Base-by-base conservation (phyloP, 805 yeast genomes). In the Candida quercuum region DNA sequence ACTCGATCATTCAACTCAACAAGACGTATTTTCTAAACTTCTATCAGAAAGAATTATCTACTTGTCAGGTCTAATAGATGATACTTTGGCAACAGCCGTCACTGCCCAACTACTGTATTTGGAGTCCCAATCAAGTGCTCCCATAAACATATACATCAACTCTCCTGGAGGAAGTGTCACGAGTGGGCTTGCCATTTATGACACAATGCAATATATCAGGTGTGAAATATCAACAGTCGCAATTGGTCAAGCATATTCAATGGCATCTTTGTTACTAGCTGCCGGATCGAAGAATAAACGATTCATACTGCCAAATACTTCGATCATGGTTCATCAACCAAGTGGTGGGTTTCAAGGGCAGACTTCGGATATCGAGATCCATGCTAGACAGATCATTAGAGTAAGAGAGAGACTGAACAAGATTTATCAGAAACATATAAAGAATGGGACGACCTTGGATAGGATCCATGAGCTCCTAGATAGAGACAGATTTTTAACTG, bases 251-350 rank as follows among this genome's bases (percentile, higher is more conserved):
- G 61, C 62, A 4, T 60, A 57, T 25, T 58, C 63, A 4, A 59
- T 60, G 64, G 64, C 52, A 3, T 54, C 61, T 5, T 38, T 60
- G 21, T 42, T 60, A 14, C 41, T 60, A 3, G 53, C 56, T 22
- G 47, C 58, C 6, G 64, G 64, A 11, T 51, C 41, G 13, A 35
- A 36, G n/a, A 61, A 60, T 2, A 43, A 45, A 25, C 39, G 64
- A 21, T 52, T 52, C 38, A 48, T 57, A 7, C 38, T 60, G 28
- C 64, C 63, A 16, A 52, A 60, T 32, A 49, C 62, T 2, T 46
- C 53, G 28, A 52, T 60, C 18, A 60, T 60, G 64, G 51, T 60
- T 0, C 64, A 60, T 34, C 64, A 60, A 34, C 64, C 64, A 9
- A 43, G 49, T 18, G 56, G 56, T 5, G 64, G 64, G 9, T 43